Evolutionary conservation across 2,329 filamentous ascomycete genomes (phyloP).

Genomic region (Lecanicillium sp.): DNA sequence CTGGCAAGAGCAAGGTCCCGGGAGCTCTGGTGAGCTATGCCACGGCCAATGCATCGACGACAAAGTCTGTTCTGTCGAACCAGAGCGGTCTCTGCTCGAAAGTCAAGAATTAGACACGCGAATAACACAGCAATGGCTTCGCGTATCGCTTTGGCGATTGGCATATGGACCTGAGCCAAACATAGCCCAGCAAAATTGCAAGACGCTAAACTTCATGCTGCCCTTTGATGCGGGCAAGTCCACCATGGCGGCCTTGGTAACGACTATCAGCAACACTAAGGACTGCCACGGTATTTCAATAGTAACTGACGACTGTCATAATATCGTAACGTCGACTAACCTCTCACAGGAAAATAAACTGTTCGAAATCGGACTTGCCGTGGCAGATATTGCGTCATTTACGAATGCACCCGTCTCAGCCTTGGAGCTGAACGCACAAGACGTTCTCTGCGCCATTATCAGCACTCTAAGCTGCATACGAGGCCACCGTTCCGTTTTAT

Average conservation of each 20-base stretch:
- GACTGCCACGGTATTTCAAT: slow-evolving; percentile 28
- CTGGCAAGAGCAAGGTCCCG: slow-evolving; percentile 22
- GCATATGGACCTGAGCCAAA: slow-evolving; percentile 18
- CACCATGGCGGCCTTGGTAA: slow-evolving; percentile 21
- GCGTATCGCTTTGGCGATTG: slow-evolving; percentile 27
- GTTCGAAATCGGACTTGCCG: slow-evolving; percentile 25
- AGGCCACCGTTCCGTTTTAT: slow-evolving; percentile 22
- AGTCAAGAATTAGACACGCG: slow-evolving; percentile 28
- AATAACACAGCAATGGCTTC: slow-evolving; percentile 27
- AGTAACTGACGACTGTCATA: slow-evolving; percentile 17
- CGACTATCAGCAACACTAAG: slow-evolving; percentile 22
- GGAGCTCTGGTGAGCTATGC: slow-evolving; percentile 16
- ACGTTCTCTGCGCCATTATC: slow-evolving; percentile 23
- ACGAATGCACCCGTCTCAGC: slow-evolving; percentile 15
- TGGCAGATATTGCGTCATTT: slow-evolving; percentile 24
- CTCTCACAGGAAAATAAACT: slow-evolving; percentile 25
- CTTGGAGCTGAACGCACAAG: slow-evolving; percentile 22
- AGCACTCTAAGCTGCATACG: slow-evolving; percentile 21
- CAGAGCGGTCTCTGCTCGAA: slow-evolving; percentile 23
- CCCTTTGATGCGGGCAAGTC: slow-evolving; percentile 26
- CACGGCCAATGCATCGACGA: slow-evolving; percentile 22
- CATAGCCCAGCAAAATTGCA: not conserved
- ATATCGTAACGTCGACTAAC: not conserved
- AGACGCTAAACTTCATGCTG: slow-evolving; percentile 9
- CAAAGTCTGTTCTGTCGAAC: slow-evolving; percentile 22